A percentile compares a stretch with the other conserved stretches of the same genome.
Conservation (phyloP, 1,284 basidiomycete species). For the Heterobasidion parviporum region DNA sequence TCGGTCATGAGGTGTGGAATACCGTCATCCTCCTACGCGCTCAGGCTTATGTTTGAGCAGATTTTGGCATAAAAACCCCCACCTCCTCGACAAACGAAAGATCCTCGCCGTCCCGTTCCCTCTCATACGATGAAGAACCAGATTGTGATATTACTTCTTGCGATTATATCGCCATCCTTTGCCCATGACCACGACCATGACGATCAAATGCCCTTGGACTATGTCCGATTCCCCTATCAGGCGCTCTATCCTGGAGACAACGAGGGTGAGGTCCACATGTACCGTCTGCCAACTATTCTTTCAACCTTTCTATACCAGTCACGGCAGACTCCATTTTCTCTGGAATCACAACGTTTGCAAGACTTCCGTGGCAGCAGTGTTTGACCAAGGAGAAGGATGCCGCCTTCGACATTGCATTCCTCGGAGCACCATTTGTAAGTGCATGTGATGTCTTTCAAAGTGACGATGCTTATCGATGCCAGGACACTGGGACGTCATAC, state of each 20-base stretch:
- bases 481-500: constrained; percentile 73
- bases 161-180: neutral
- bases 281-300: neutral
- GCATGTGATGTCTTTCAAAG: constrained; percentile 5
- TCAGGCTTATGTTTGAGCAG: neutral
- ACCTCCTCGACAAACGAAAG: neutral
- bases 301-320: constrained; percentile 27
- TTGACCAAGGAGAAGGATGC: constrained; percentile 47
- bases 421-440: constrained; percentile 72
- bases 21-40: neutral
- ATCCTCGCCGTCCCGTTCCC: neutral
- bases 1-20: neutral
- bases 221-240: constrained; percentile 56
- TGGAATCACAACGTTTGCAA: constrained; percentile 70
- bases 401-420: constrained; percentile 67
- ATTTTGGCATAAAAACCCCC: neutral
- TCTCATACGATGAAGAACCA: neutral
- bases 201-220: constrained; percentile 55
- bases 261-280: constrained; percentile 32
- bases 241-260: constrained; percentile 44
- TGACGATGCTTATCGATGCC: neutral
- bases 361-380: constrained; percentile 67
- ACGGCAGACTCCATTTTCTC: constrained; percentile 67
- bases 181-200: constrained; percentile 32
- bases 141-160: neutral